Conservation (phyloP, 2,329 filamentous ascomycete species). For the Metarhizium brunneum region DNA sequence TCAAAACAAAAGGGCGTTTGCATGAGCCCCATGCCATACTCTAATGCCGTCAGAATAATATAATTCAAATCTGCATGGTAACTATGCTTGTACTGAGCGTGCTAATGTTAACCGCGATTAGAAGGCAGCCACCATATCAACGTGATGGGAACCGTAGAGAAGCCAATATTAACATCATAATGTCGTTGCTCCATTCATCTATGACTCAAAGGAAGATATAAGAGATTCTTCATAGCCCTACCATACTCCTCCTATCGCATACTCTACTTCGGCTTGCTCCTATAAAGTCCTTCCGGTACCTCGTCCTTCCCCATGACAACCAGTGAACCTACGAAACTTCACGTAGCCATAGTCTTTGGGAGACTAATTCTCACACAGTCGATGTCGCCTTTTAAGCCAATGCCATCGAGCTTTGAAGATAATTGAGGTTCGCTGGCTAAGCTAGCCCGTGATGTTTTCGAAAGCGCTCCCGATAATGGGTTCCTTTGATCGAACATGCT, state of each 20-base stretch:
- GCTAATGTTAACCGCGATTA: neutral
- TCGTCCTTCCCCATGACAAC: neutral
- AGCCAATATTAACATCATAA: constrained; percentile 6
- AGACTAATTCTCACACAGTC: neutral
- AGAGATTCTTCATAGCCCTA: constrained; percentile 19
- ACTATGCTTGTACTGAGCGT: neutral
- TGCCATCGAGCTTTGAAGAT: neutral
- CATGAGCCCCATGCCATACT: neutral
- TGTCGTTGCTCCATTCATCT: constrained; percentile 25
- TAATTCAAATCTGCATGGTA: neutral
- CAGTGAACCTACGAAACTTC: no score
- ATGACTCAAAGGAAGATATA: constrained; percentile 25
- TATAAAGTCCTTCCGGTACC: neutral
- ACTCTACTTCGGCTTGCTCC: neutral
- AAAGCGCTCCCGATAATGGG: neutral
- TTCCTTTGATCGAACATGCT: neutral
- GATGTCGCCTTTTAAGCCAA: neutral
- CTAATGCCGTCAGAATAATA: neutral
- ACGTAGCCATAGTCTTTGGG: neutral
- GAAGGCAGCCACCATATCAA: neutral
- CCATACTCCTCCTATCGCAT: constrained; percentile 4
- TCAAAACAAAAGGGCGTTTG: neutral
- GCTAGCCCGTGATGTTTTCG: neutral
- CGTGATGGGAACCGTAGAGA: neutral
- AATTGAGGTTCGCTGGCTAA: neutral